Evolutionary conservation across 768 basidiomycete species (phyloP), one percentile per base, ranked within the genome.

Genomic region (Rhodosporidiobolus sp.): DNA sequence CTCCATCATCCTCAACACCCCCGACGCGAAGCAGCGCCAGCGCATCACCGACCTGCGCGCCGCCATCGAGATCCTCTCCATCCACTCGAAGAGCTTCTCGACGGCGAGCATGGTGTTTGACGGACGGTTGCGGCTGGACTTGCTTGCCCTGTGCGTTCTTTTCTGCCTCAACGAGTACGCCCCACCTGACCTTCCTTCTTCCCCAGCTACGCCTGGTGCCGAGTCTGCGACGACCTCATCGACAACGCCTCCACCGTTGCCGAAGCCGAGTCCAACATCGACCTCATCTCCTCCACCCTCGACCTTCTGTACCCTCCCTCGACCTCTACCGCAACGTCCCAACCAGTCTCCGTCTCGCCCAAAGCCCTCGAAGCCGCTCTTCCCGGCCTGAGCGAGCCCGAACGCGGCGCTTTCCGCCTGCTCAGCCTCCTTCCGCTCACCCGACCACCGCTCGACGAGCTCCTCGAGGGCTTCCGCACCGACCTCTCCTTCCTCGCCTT

Each of bases 151-250:
- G 74, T 77, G 22, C 24, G 69, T 55, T 20, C 19, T 14, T 2
- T 17, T 56, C 63, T 35, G 14, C 19, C 53, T 26, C 20, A 12
- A 6, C 46, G 5, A 0, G 7, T 8, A 48, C 32, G 2, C 4
- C 2, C 0, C 8, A 26, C 7, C 52, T 57, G 38, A 43, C 45
- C 7, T 4, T 48, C 28, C 24, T 4, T 14, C 24, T 28, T 9
- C 30, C 6, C 14, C n/a, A 77, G 76, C 4, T 77, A 77, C 61
- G 71, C 77, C n/a, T 75, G 75, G 67, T 77, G 77, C 55, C 77
- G 77, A n/a, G 74, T 75, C 4, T 72, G 74, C 45, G 77, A 77
- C 60, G 77, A 77, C 63, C 52, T 75, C 19, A 73, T 77, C 65
- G 77, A 77, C 57, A 70, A 75, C n/a, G 74, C 74, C 32, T 59